phyloP scores from a whole-genome alignment of 495 filamentous ascomycete genomes.

The Talaromyces thailandensis region DNA sequence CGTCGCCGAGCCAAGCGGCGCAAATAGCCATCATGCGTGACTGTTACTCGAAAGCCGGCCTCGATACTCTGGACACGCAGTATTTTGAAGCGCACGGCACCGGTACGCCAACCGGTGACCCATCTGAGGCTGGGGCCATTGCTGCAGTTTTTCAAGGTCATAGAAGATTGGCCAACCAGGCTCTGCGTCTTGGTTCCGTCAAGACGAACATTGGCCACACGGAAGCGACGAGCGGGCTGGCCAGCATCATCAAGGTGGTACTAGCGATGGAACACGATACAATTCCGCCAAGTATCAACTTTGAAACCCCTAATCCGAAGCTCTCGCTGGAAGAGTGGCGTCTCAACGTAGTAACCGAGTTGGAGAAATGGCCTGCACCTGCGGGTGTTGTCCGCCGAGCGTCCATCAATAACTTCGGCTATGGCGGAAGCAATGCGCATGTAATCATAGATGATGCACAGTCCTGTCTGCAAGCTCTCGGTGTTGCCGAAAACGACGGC shows the following conservation, averaged over 20 bases:
- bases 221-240: neutral
- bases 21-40: too few species aligned
- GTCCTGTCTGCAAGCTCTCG: too few species aligned
- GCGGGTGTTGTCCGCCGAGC: too few species aligned
- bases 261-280: neutral
- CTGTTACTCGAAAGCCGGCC: too few species aligned
- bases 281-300: neutral
- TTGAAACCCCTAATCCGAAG: neutral
- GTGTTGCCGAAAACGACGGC: too few species aligned
- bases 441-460: neutral
- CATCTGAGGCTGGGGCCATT: slow-evolving; percentile 27
- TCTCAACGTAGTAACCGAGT: neutral
- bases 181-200: too few species aligned
- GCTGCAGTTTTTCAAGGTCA: slow-evolving; percentile 20
- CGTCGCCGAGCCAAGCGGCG: too few species aligned
- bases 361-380: neutral
- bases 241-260: neutral
- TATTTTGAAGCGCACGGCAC: slow-evolving; percentile 23
- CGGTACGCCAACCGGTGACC: slow-evolving; percentile 41
- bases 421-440: neutral
- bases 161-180: too few species aligned
- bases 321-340: neutral
- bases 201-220: slow-evolving; percentile 8
- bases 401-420: neutral
- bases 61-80: too few species aligned